A percentile compares a stretch with the other conserved stretches of the same genome.
phyloP scores from a whole-genome alignment of 1,139 yeast genomes.

The Eremothecium cymbalariae region DNA sequence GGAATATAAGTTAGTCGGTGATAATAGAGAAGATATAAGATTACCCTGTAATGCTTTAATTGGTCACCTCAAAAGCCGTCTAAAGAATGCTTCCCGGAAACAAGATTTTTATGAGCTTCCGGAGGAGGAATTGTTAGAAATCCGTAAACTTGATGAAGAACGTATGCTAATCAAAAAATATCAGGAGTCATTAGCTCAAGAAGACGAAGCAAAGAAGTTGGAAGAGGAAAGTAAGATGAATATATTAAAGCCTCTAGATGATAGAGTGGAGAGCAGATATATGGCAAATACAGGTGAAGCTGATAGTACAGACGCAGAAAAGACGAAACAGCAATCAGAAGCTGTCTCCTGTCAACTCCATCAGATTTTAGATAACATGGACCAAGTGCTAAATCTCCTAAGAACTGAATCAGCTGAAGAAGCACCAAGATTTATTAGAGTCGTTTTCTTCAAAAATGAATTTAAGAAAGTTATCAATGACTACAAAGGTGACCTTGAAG shows the following conservation, averaged over 20 bases:
- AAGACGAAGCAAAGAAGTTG: slow-evolving; percentile 23
- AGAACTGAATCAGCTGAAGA: slow-evolving; percentile 2
- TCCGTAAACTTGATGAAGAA: slow-evolving; percentile 23
- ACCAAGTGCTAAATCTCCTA: slow-evolving; percentile 3
- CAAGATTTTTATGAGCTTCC: slow-evolving; percentile 50
- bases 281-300: slow-evolving; percentile 1
- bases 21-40: slow-evolving; percentile 71
- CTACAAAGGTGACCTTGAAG: slow-evolving; percentile 5
- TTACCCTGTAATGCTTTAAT: slow-evolving; percentile 69
- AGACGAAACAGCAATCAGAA: slow-evolving; percentile 1
- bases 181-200: slow-evolving; percentile 26
- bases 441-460: slow-evolving; percentile 4
- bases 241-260: slow-evolving; percentile 8
- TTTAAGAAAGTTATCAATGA: not conserved
- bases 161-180: slow-evolving; percentile 22
- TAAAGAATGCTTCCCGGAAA: slow-evolving; percentile 47
- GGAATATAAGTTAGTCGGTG: slow-evolving; percentile 43
- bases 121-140: slow-evolving; percentile 30
- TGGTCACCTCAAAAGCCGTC: slow-evolving; percentile 59
- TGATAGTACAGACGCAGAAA: slow-evolving; percentile 1
- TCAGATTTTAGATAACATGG: slow-evolving; percentile 5
- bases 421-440: slow-evolving; percentile 1
- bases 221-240: slow-evolving; percentile 10
- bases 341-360: not conserved
- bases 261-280: not conserved